phyloP scores from a whole-genome alignment of 2,329 filamentous ascomycete genomes.

The Verticillium zaregamsianum region DNA sequence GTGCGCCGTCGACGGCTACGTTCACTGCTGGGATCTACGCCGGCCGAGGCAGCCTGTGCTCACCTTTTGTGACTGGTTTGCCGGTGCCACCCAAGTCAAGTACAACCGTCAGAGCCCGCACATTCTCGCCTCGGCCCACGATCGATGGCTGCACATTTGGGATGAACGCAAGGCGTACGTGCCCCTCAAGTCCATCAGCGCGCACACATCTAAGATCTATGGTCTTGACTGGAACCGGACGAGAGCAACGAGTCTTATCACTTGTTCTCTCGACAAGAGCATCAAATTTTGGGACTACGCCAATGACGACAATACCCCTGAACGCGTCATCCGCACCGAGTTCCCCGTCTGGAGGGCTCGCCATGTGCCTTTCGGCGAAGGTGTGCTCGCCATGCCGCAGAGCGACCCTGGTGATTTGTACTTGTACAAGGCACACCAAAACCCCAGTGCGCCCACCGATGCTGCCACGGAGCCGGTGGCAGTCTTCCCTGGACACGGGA shows the following conservation, averaged over 20 bases:
- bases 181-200: conserved; percentile 78
- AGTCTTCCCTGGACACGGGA: conserved; percentile 58
- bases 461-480: conserved; percentile 44
- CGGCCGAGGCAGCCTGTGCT: conserved; percentile 68
- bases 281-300: conserved; percentile 90
- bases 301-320: conserved; percentile 57
- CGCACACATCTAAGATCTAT: conserved; percentile 91
- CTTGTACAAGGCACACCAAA: conserved; percentile 67
- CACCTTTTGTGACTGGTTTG: conserved; percentile 89
- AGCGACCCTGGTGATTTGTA: conserved; percentile 81
- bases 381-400: conserved; percentile 87
- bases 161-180: conserved; percentile 75
- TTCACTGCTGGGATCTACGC: conserved; percentile 88
- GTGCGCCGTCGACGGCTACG: conserved; percentile 87
- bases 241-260: conserved; percentile 67
- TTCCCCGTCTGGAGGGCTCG: conserved; percentile 90
- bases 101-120: conserved; percentile 87
- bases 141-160: conserved; percentile 85
- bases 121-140: conserved; percentile 85
- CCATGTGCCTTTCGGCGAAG: conserved; percentile 85
- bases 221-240: conserved; percentile 92
- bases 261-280: conserved; percentile 85
- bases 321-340: conserved; percentile 73
- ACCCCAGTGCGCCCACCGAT: conserved; percentile 39
- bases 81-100: conserved; percentile 91